Evolutionary conservation across 2,329 filamentous ascomycete species (phyloP), one percentile per base, ranked within the genome.

Genomic region (Neocatenulostroma microsporum): DNA sequence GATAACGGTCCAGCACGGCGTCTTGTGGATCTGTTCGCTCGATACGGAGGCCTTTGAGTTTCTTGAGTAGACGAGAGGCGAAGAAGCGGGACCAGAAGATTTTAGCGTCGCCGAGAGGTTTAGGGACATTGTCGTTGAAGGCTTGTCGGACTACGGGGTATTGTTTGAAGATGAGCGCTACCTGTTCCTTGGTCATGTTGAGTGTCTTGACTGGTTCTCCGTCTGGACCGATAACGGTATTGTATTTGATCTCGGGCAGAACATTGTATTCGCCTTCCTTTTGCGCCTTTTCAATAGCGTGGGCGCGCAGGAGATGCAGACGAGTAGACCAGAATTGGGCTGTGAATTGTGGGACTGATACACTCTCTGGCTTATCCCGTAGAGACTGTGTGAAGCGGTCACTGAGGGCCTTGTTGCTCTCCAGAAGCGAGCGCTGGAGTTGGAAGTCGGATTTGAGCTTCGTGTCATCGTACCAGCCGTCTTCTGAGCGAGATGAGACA

Each of bases 51-150:
- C 93, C 91, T 39, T 88, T 84, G 38, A 98, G 68, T 56, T 87
- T 89, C 63, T 94, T 95, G 47, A 87, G 86, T 6, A 98, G 67
- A 39, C 84, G 77, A 60, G 86, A 94, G 43, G 88, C 77, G 59
- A 98, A 96, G 63, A 98, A 98, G 11, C 85, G 76, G 5, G 83
- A 83, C 88, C 89, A 98, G 57, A 98, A 98, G 33, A 85, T 78
- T 38, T 72, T 71, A 53, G 94, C 84, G 18, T 73, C 78, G 25
- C 93, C 62, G 5, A 51, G 51, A 2, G 57, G 51, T 41, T 82
- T 84, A 4, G 85, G 87, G 0, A 95, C 87, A 47, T 88, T 86
- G 56, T 95, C 88, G 55, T 96, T 86, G 61, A 95, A 96, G 5
- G 94, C 84, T 14, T 80, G 78, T 57, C 85, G 84, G 41, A 98